Conservation (phyloP, 1,284 basidiomycete species). For the Boletus sp. region DNA sequence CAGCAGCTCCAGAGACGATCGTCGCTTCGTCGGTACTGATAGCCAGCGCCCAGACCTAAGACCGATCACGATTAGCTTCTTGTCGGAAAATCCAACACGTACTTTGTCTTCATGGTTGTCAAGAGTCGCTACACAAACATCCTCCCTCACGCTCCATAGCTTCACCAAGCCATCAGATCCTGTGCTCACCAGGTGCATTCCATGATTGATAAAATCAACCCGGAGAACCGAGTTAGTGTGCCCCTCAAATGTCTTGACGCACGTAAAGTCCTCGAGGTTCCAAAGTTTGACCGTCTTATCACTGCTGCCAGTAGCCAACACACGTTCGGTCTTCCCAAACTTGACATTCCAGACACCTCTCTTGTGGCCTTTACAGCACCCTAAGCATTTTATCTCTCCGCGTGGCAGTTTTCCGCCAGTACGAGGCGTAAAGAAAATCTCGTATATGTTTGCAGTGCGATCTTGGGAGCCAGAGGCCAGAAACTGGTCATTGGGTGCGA, state of each 20-base stretch:
- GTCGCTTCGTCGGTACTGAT: conserved; percentile 73
- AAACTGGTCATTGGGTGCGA: conserved; percentile 86
- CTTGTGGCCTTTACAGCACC: conserved; percentile 93
- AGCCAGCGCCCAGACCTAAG: conserved; percentile 88
- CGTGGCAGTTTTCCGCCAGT: conserved; percentile 42
- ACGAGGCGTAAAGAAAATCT: conserved; percentile 57
- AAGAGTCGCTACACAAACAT: conserved; percentile 83
- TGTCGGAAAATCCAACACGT: conserved; percentile 20
- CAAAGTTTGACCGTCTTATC: conserved; percentile 94
- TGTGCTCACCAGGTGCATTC: conserved; percentile 84
- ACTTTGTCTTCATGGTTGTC: conserved; percentile 98
- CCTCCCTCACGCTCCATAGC: conserved; percentile 89
- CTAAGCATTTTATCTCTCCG: conserved; percentile 75
- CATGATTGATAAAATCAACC: conserved; percentile 82
- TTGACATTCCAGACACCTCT: conserved; percentile 94
- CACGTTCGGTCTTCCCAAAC: conserved; percentile 80
- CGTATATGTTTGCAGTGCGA: conserved; percentile 88
- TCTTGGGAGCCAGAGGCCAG: conserved; percentile 96
- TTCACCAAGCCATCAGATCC: conserved; percentile 95
- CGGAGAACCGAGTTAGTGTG: conserved; percentile 96
- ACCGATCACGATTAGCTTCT: conserved; percentile 2
- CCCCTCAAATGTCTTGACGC: conserved; percentile 93
- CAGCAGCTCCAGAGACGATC: conserved; percentile 90
- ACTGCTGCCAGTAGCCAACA: conserved; percentile 90
- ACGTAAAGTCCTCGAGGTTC: conserved; percentile 88